phyloP scores from a whole-genome alignment of 2,329 filamentous ascomycete genomes.

The Alternaria arbusti region DNA sequence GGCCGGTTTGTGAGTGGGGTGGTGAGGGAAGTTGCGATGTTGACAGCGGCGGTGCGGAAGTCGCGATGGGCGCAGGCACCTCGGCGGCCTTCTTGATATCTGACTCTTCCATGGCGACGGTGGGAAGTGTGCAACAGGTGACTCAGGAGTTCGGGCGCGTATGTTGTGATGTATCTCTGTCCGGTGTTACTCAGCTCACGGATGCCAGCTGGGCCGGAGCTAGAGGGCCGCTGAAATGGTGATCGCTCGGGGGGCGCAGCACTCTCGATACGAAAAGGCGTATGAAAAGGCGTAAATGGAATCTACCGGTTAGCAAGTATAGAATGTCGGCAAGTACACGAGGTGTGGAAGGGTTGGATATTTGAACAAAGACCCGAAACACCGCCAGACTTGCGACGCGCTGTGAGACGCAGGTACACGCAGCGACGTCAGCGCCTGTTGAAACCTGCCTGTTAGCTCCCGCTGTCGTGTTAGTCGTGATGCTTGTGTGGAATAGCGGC shows the following conservation, averaged over 20 bases:
- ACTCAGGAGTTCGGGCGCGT: background rate
- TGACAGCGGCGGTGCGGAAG: slow-evolving; percentile 15
- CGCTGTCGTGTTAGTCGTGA: slow-evolving; percentile 7
- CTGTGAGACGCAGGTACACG: slow-evolving; percentile 26
- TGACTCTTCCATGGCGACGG: slow-evolving; percentile 23
- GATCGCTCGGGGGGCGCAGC: slow-evolving; percentile 14
- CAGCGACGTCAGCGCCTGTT: slow-evolving; percentile 37
- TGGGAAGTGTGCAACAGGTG: background rate
- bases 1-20: slow-evolving; percentile 30
- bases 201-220: slow-evolving; percentile 27
- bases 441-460: slow-evolving; percentile 17
- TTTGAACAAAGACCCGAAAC: slow-evolving; percentile 17
- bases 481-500: slow-evolving; percentile 3
- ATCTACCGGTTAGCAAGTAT: background rate
- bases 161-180: background rate
- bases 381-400: slow-evolving; percentile 14
- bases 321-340: background rate
- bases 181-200: slow-evolving; percentile 15
- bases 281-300: slow-evolving; percentile 2
- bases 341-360: background rate
- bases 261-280: slow-evolving; percentile 6
- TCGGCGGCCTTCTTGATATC: slow-evolving; percentile 17
- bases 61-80: slow-evolving; percentile 12
- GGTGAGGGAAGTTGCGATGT: slow-evolving; percentile 30
- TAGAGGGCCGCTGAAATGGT: slow-evolving; percentile 15